Base-by-base conservation (phyloP, 768 basidiomycete species). In the Boletus sp. region DNA sequence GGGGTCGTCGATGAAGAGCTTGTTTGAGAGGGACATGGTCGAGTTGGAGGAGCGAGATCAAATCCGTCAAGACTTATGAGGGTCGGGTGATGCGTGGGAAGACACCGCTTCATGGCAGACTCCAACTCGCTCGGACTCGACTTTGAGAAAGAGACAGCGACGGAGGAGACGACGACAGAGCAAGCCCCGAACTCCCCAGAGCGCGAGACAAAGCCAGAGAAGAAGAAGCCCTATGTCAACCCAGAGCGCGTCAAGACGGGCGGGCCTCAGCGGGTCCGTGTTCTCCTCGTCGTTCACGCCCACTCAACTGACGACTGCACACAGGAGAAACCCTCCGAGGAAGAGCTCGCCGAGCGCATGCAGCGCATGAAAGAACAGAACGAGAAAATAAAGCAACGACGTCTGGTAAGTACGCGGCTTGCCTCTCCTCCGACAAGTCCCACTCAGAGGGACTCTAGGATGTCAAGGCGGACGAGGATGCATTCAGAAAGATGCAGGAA, bases 1-100 rank as follows among this genome's bases (percentile, higher is more conserved):
- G 68, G 96, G 77, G 74, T 98, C 96, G 57, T 85, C 89, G 75
- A 98, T 91, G 57, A 90, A 82, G 62, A 98, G 83, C 74, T 98
- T 98, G 77, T 87, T 93, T 25, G 95, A 86, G 72, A 98, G 88
- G 54, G 94, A 97, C 95, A 98, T 87, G 63, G 67, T 81, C 56
- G 73, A 56, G n/a, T 8, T 27, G 21, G 49, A 23, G 27, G 44
- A 54, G 50, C 10, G 8, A 27, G 47, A 48, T 29, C n/a, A 6
- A 1, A 21, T 46, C 8, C 0, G n/a, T 29, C 13, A 5, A n/a
- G n/a, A n/a, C n/a, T n/a, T n/a, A n/a, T n/a, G n/a, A n/a, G n/a
- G 30, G 13, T 63, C 57, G 57, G 38, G 43, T 54, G 40, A 11
- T 43, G 53, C 70, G 63, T 64, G 67, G 65, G 64, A 65, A 57